phyloP scores from a whole-genome alignment of 768 basidiomycete species.

The Auricularia heimuer region DNA sequence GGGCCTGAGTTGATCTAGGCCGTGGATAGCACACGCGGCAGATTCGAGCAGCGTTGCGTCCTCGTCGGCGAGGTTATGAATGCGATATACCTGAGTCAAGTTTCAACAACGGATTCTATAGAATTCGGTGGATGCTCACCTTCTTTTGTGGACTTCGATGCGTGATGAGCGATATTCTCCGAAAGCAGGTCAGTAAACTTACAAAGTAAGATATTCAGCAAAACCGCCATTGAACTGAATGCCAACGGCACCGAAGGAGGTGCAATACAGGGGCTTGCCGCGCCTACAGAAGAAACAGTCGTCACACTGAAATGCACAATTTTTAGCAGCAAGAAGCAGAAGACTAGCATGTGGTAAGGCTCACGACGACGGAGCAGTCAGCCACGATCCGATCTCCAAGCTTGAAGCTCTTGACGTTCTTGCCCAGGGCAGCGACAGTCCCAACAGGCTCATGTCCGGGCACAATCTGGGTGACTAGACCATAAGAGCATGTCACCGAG shows the following conservation, averaged over 20 bases:
- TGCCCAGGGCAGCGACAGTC: constrained; percentile 59
- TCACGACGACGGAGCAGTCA: constrained; percentile 50
- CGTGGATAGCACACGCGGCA: constrained; percentile 85
- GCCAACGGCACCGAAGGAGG: constrained; percentile 73
- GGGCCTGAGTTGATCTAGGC: constrained; percentile 77
- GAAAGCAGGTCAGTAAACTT: constrained; percentile 18
- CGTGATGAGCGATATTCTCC: not conserved
- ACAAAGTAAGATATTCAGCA: constrained; percentile 84
- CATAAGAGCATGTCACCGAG: not conserved
- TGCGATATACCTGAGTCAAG: constrained; percentile 50
- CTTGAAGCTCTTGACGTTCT: constrained; percentile 66
- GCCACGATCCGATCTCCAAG: constrained; percentile 78
- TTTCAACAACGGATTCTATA: too few species aligned
- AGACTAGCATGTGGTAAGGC: constrained; percentile 22
- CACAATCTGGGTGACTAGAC: constrained; percentile 38
- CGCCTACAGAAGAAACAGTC: constrained; percentile 82
- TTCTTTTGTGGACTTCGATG: constrained; percentile 52
- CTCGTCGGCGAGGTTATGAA: constrained; percentile 78
- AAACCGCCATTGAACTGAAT: constrained; percentile 80
- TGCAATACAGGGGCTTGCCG: constrained; percentile 74
- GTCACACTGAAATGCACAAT: constrained; percentile 45
- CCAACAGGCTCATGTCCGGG: constrained; percentile 75
- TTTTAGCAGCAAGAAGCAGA: too few species aligned
- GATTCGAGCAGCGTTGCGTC: constrained; percentile 85
- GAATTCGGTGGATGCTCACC: not conserved